phyloP scores from a whole-genome alignment of 2,329 filamentous ascomycete genomes.

The Pseudonectria buxi region DNA sequence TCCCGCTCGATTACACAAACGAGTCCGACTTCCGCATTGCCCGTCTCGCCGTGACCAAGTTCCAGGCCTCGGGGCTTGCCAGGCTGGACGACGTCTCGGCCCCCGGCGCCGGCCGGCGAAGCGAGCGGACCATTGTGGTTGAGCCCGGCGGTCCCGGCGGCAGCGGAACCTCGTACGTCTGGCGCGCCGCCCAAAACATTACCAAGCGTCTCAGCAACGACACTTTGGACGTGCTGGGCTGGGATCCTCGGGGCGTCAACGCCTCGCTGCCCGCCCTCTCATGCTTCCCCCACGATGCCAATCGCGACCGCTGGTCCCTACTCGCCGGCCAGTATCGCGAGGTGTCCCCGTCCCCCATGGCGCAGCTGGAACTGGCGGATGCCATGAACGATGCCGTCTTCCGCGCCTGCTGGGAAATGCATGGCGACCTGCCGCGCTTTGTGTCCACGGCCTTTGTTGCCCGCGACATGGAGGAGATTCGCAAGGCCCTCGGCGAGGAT shows the following conservation, averaged over 20 bases:
- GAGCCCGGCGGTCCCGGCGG: slow-evolving; percentile 46
- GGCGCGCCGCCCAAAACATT: slow-evolving; percentile 30
- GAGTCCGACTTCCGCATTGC: slow-evolving; percentile 34
- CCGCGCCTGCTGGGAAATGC: slow-evolving; percentile 34
- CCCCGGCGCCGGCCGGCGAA: slow-evolving; percentile 28
- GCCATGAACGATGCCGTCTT: slow-evolving; percentile 41
- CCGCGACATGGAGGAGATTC: slow-evolving; percentile 43
- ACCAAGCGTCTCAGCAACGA: slow-evolving; percentile 36
- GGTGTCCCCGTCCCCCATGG: slow-evolving; percentile 25
- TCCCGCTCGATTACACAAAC: slow-evolving; percentile 43
- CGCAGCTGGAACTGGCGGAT: slow-evolving; percentile 37
- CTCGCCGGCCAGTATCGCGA: slow-evolving; percentile 33
- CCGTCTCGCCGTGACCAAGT: slow-evolving; percentile 43
- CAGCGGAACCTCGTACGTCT: slow-evolving; percentile 37
- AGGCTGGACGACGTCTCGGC: slow-evolving; percentile 11
- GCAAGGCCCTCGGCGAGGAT: slow-evolving; percentile 37
- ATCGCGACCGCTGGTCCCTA: slow-evolving; percentile 41
- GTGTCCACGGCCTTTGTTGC: slow-evolving; percentile 40
- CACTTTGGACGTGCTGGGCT: slow-evolving; percentile 43
- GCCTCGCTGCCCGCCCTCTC: slow-evolving; percentile 36
- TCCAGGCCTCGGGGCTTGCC: slow-evolving; percentile 40
- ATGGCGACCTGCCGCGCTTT: slow-evolving; percentile 41
- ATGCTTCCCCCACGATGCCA: slow-evolving; percentile 40
- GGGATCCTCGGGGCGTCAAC: slow-evolving; percentile 49
- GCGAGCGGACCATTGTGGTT: slow-evolving; percentile 41